phyloP scores from a whole-genome alignment of 306 rosid genomes.

The Fragaria iinumae region DNA sequence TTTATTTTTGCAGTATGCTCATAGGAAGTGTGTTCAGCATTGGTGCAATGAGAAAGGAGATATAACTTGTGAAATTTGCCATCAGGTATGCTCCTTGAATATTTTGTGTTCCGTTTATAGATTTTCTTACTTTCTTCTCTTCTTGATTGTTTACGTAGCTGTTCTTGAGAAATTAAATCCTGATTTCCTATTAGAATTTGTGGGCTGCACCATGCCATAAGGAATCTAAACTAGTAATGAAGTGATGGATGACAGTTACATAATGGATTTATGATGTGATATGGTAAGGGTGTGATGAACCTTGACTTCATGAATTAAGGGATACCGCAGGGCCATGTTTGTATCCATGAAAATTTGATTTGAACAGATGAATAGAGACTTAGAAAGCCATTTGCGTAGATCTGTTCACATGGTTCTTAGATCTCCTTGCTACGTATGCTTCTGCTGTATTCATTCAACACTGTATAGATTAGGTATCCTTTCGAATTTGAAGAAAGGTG shows the following conservation, averaged over 20 bases:
- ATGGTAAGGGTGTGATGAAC: neutral
- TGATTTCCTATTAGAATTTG: neutral
- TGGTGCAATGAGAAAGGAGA: constrained; percentile 99
- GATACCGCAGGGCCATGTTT: neutral
- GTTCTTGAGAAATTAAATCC: neutral
- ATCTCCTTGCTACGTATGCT: neutral
- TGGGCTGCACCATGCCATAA: neutral
- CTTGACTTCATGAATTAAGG: neutral
- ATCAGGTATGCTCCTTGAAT: constrained; percentile 57
- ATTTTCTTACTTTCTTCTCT: neutral
- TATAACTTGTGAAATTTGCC: constrained; percentile 89
- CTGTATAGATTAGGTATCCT: neutral
- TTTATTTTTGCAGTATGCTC: constrained; percentile 92
- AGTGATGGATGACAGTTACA: neutral
- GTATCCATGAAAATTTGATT: neutral
- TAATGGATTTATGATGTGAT: neutral
- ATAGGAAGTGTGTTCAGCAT: constrained; percentile 94
- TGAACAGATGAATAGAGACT: neutral
- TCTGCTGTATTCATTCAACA: neutral
- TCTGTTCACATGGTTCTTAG: neutral
- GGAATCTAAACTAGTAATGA: neutral
- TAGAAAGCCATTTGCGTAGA: neutral
- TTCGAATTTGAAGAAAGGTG: neutral
- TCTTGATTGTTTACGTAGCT: neutral
- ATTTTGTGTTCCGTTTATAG: neutral